Evolutionary conservation across 345 rosid genomes (phyloP), one percentile per base, ranked within the genome.

Genomic region (Citrus maxima): DNA sequence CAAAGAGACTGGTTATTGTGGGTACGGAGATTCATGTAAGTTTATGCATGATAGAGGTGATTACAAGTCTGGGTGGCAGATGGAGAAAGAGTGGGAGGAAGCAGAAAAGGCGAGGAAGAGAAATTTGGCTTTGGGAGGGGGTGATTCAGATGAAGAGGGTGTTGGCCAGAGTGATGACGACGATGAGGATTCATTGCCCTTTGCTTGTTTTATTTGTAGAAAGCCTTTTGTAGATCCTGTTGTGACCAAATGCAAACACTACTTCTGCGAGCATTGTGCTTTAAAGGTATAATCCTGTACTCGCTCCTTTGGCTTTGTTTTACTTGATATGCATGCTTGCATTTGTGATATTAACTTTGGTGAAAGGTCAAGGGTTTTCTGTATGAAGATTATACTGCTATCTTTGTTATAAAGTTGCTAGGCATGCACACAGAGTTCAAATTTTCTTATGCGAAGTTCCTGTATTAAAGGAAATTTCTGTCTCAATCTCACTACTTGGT

Each of bases 231-330:
- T 87, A 28, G 97, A 95, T 82, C 97, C 97, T 14, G 97, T 95
- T 4, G 86, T 93, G 55, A 93, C 97, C 4, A 91, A 95, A 64
- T 95, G 97, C 92, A 90, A 88, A 81, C 97, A 95, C 72, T 91
- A 90, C 85, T 93, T 95, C 81, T 95, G 97, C 13, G 97, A 95
- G 91, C 98, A 95, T 83, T 95, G 97, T 74, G 97, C 98, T 81
- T 83, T 93, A 60, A 93, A 86, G 98, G 98, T 93, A 81, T 19
- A 38, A 25, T 46, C 16, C 18, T 13, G 18, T 46, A 2, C 12
- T 59, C 8, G 0, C 10, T 40, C 34, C 27, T 25, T 10, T 38
- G 70, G 13, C 64, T 9, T 42, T 63, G 27, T 14, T 73, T 72
- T 82, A 51, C 49, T 27, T 30, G 25, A 71, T 27, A 40, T 62